Evolutionary conservation across 2,329 filamentous ascomycete species (phyloP).

Genomic region (Cercospora sp.): DNA sequence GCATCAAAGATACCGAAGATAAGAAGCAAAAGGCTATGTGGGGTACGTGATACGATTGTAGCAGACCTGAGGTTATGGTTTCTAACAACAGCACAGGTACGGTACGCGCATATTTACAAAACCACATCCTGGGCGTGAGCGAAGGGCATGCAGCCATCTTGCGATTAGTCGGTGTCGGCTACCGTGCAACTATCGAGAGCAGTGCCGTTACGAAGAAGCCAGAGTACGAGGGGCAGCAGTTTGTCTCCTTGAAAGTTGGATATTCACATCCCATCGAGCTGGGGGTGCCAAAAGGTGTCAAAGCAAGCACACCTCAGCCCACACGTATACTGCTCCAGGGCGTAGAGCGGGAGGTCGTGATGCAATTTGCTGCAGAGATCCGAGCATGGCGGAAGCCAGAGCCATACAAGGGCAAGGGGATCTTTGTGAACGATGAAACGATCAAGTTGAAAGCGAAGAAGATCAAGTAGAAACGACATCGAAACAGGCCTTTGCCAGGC

Average conservation of each 20-base stretch:
- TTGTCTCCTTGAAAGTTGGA: constrained; percentile 90
- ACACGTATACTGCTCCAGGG: constrained; percentile 91
- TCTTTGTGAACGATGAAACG: constrained; percentile 96
- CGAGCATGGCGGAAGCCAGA: constrained; percentile 87
- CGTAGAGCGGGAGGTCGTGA: constrained; percentile 79
- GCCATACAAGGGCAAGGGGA: constrained; percentile 99
- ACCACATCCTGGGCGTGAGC: constrained; percentile 88
- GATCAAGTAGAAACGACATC: constrained; percentile 46
- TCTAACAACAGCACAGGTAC: constrained; percentile 64
- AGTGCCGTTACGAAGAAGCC: constrained; percentile 66
- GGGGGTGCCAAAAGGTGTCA: constrained; percentile 77
- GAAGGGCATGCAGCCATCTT: constrained; percentile 95
- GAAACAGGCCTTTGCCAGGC: background rate
- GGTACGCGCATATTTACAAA: constrained; percentile 83
- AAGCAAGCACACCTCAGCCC: constrained; percentile 83
- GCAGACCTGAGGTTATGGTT: background rate
- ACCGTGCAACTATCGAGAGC: constrained; percentile 82
- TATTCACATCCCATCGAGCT: constrained; percentile 96
- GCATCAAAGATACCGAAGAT: constrained; percentile 65
- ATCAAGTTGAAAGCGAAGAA: constrained; percentile 96
- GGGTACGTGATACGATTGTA: constrained; percentile 60
- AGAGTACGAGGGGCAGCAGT: constrained; percentile 78
- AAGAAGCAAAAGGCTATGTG: constrained; percentile 91
- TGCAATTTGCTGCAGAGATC: constrained; percentile 88
- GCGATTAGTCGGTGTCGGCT: constrained; percentile 90